Conservation (phyloP, 768 basidiomycete species). For the Termitomyces sp. region DNA sequence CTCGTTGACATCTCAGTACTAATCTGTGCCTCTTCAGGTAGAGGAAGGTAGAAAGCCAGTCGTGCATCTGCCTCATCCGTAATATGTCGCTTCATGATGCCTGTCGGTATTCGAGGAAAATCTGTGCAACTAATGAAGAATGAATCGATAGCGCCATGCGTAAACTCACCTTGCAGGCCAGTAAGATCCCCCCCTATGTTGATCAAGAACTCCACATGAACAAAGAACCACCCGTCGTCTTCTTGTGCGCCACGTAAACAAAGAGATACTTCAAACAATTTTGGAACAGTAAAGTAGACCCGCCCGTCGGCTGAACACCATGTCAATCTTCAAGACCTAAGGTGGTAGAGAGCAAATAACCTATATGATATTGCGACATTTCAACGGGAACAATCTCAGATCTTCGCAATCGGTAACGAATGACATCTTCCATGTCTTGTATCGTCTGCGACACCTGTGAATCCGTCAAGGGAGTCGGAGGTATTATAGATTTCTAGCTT, state of each 20-base stretch:
- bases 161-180: conserved; percentile 57
- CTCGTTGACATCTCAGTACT: conserved; percentile 39
- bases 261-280: conserved; percentile 70
- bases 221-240: conserved; percentile 84
- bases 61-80: conserved; percentile 71
- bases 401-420: conserved; percentile 77
- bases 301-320: conserved; percentile 62
- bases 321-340: neutral
- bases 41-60: conserved; percentile 58
- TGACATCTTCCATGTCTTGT: conserved; percentile 68
- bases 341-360: conserved; percentile 26
- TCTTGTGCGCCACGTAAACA: conserved; percentile 68
- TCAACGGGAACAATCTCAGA: conserved; percentile 79
- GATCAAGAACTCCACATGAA: conserved; percentile 71
- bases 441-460: conserved; percentile 63
- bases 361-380: conserved; percentile 69
- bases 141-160: neutral
- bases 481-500: conserved; percentile 65
- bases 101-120: conserved; percentile 67
- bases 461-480: conserved; percentile 64
- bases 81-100: conserved; percentile 61
- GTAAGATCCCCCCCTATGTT: conserved; percentile 72
- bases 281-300: conserved; percentile 69
- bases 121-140: conserved; percentile 36
- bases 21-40: conserved; percentile 38